Evolutionary conservation across 2,329 filamentous ascomycete genomes (phyloP).

Genomic region (Plenodomus lindquistii): DNA sequence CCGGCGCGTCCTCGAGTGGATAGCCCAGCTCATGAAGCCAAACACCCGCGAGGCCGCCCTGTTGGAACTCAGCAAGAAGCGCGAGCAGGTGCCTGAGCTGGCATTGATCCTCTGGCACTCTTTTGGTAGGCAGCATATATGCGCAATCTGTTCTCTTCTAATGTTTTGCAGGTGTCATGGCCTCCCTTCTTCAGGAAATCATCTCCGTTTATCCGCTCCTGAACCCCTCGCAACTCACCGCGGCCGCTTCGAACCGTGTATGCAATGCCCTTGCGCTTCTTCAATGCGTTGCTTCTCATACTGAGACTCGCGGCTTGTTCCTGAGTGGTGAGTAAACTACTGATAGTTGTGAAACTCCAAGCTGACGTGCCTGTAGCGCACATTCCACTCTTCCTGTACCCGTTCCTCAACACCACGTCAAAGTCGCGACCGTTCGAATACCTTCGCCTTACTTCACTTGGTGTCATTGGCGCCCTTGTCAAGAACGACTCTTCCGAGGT

Average conservation of each 20-base stretch:
- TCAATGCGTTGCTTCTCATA: slow-evolving; percentile 96
- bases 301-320: slow-evolving; percentile 92
- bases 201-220: slow-evolving; percentile 97
- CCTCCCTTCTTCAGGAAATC: slow-evolving; percentile 93
- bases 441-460: slow-evolving; percentile 89
- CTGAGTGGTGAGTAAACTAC: slow-evolving; percentile 70
- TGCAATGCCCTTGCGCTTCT: slow-evolving; percentile 95
- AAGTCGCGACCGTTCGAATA: slow-evolving; percentile 98
- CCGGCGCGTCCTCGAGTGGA: slow-evolving; percentile 87
- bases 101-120: slow-evolving; percentile 98
- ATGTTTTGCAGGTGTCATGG: slow-evolving; percentile 80
- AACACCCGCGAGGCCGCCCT: slow-evolving; percentile 86
- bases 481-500: slow-evolving; percentile 99
- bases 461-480: slow-evolving; percentile 93
- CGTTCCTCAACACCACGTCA: slow-evolving; percentile 97
- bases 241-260: slow-evolving; percentile 94
- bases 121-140: slow-evolving; percentile 66
- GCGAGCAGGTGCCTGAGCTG: slow-evolving; percentile 95
- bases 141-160: slow-evolving; percentile 8
- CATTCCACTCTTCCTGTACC: slow-evolving; percentile 96
- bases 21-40: slow-evolving; percentile 87
- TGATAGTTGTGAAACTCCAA: neutral
- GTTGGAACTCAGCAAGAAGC: slow-evolving; percentile 96
- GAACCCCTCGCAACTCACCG: slow-evolving; percentile 95
- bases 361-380: slow-evolving; percentile 65